These are phyloP conservation scores for Pneumocystis sp. DNA, from an alignment of 1,139 yeast species.

Conservation along the genomic window DNA sequence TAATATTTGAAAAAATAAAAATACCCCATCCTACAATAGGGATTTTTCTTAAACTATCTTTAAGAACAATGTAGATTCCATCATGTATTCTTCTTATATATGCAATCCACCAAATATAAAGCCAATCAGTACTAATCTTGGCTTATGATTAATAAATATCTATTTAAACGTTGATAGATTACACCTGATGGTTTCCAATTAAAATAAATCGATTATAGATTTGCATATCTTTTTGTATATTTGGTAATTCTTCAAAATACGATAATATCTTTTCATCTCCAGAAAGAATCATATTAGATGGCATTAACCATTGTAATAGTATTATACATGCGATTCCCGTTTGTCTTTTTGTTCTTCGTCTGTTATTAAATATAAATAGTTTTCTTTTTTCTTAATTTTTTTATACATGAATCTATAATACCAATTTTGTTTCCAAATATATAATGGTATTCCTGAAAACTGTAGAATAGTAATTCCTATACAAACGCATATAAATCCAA, in stretches of 20 bases:
- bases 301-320: constrained; percentile 23
- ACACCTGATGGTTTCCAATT: constrained; percentile 2
- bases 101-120: constrained; percentile 75
- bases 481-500: not conserved
- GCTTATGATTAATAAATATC: not conserved
- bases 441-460: constrained; percentile 8
- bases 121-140: constrained; percentile 78
- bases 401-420: constrained; percentile 8
- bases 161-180: not conserved
- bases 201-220: constrained; percentile 25
- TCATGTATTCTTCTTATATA: constrained; percentile 54
- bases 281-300: constrained; percentile 22
- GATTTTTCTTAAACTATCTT: constrained; percentile 56
- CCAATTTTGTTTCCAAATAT: constrained; percentile 3
- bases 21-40: constrained; percentile 84
- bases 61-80: constrained; percentile 54
- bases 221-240: constrained; percentile 20
- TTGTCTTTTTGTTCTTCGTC: constrained; percentile 22
- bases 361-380: not conserved
- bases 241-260: constrained; percentile 17
- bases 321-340: constrained; percentile 25
- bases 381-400: not conserved
- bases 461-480: not conserved
- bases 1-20: constrained; percentile 21
- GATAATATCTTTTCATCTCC: constrained; percentile 22